These are phyloP conservation scores for Tolypocladium ophioglossoides DNA, from an alignment of 2,329 filamentous ascomycete genomes.

Conservation along the genomic window DNA sequence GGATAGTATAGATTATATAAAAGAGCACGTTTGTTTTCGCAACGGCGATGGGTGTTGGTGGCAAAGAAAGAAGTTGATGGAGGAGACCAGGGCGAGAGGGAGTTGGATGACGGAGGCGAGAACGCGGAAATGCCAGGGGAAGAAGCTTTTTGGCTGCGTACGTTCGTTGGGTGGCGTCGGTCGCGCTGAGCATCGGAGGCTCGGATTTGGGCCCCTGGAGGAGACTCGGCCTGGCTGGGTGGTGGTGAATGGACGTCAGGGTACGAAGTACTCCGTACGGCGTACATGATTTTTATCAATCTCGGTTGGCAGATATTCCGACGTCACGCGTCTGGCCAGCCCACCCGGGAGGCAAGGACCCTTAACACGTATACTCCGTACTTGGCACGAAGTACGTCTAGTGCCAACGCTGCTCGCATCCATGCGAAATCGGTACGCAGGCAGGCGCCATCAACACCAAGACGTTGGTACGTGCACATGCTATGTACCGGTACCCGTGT, in stretches of 20 bases:
- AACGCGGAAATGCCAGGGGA: not conserved
- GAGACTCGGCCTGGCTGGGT: not conserved
- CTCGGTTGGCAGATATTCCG: slow-evolving; percentile 2
- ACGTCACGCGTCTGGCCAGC: slow-evolving; percentile 2
- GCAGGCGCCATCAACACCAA: not conserved
- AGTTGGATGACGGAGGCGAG: not conserved
- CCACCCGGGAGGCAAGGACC: not conserved
- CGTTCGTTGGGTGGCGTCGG: not conserved
- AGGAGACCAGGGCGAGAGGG: not conserved
- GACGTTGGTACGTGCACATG: not conserved
- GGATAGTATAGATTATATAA: not conserved
- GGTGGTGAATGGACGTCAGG: not conserved
- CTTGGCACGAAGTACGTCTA: too few species aligned
- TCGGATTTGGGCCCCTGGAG: not conserved
- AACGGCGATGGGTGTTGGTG: not conserved
- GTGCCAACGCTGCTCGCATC: not conserved
- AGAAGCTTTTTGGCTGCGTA: not conserved
- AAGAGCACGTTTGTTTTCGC: not conserved
- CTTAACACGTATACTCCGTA: not conserved
- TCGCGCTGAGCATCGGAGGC: slow-evolving; percentile 6
- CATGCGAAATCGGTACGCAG: not conserved
- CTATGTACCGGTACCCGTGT: too few species aligned
- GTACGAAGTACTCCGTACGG: too few species aligned
- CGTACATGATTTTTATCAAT: slow-evolving; percentile 2
- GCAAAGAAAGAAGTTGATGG: not conserved